Evolutionary conservation across 2,329 filamentous ascomycete species (phyloP).

Genomic region (Trichoderma sp.): DNA sequence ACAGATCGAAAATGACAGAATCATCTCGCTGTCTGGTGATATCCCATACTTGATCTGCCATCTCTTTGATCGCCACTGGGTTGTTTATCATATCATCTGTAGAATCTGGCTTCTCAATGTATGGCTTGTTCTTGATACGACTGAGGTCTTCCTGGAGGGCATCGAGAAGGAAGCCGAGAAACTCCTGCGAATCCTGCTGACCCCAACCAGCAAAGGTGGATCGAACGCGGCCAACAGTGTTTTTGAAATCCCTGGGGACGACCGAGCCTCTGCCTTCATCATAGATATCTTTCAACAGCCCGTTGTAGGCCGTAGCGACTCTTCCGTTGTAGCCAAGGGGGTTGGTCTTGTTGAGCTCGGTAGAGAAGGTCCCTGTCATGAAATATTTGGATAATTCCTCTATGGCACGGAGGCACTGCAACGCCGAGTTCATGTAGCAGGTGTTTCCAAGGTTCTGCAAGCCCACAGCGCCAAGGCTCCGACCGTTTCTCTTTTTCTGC

Average conservation of each 20-base stretch:
- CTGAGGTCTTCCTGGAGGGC: slow-evolving; percentile 94
- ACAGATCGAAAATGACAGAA: slow-evolving; percentile 91
- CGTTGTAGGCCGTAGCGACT: slow-evolving; percentile 80
- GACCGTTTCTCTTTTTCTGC: slow-evolving; percentile 66
- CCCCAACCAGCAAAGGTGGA: slow-evolving; percentile 89
- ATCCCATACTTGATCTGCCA: slow-evolving; percentile 85
- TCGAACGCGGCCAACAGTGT: slow-evolving; percentile 73
- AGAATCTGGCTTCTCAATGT: slow-evolving; percentile 95
- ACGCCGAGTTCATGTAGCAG: slow-evolving; percentile 97
- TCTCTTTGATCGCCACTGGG: slow-evolving; percentile 71
- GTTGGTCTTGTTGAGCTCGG: slow-evolving; percentile 82
- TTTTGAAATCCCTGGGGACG: slow-evolving; percentile 78
- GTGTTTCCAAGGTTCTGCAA: slow-evolving; percentile 92
- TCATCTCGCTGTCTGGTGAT: slow-evolving; percentile 92
- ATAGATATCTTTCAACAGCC: slow-evolving; percentile 75
- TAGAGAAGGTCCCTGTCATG: slow-evolving; percentile 66
- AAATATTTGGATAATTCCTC: slow-evolving; percentile 95
- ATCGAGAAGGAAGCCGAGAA: slow-evolving; percentile 90
- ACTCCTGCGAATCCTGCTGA: slow-evolving; percentile 97
- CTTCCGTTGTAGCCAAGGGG: slow-evolving; percentile 80
- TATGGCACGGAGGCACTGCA: slow-evolving; percentile 91
- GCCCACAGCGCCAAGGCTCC: slow-evolving; percentile 73
- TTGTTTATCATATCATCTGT: slow-evolving; percentile 93
- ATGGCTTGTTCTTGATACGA: slow-evolving; percentile 90
- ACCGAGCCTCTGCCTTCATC: slow-evolving; percentile 66